Evolutionary conservation across 2,329 filamentous ascomycete species (phyloP), one percentile per base, ranked within the genome.

Genomic region (Diaporthe batatas): DNA sequence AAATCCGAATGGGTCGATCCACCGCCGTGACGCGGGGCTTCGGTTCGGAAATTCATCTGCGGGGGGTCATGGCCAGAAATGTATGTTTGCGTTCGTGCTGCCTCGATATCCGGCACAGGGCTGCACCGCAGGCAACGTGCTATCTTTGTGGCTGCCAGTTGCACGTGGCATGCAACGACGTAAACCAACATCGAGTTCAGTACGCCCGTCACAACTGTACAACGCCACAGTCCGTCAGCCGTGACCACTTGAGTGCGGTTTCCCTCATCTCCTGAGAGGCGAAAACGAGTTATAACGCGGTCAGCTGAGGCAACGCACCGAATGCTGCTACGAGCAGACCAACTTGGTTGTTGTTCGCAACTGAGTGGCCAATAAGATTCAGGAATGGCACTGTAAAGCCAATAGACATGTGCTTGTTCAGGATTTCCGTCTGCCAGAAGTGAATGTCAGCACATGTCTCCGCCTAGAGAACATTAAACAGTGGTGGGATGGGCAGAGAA

Each of bases 311-410:
- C 2, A 6, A 79, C 83, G 47, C 75, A 88, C 86, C 72, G 69
- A 87, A 88, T 39, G 83, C 84, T 3, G 80, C 81, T 23, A 86
- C 81, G 10, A 88, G 82, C 23, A 82, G 77, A 6, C 82, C 85
- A n/a, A 88, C 81, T 0, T 75, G 77, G 70, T 79, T 78, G 3
- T 71, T 75, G 23, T 78, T 76, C 23, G 79, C 77, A 10, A 84
- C 74, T 14, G 81, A 75, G 8, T 82, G 74, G 2, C 78, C 76
- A 51, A 83, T 82, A 18, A 88, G 82, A 80, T 85, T 84, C 1
- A 87, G 79, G 2, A 89, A 82, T 0, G 87, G 87, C 2, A 88
- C 82, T 0, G 85, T 84, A 75, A 89, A 89, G 3, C 85, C 87
- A 7, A 88, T 77, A 0, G 86, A 86, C 75, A 89, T 83, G 76